These are phyloP conservation scores for Psidium friedrichsthalianum DNA, from an alignment of 345 rosid genomes.

Conservation along the genomic window DNA sequence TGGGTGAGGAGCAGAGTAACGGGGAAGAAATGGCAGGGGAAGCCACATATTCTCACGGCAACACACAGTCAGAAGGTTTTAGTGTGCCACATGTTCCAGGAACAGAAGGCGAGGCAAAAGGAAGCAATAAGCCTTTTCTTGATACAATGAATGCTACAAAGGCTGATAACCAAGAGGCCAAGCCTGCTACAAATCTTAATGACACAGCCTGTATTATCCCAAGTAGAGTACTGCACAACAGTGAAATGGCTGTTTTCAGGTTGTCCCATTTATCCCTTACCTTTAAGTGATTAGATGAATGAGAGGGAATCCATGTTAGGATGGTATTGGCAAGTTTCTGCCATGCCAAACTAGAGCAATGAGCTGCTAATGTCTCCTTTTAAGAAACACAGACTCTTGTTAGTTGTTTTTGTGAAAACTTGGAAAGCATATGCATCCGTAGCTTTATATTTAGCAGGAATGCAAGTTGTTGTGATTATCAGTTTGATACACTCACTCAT, in stretches of 20 bases:
- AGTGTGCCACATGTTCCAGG: neutral
- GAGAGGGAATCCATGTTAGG: neutral
- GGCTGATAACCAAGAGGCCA: constrained; percentile 1
- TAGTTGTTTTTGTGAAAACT: neutral
- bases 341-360: neutral
- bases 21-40: neutral
- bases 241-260: neutral
- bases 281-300: neutral
- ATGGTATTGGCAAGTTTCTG: neutral
- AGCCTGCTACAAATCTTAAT: constrained; percentile 9
- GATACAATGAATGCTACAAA: constrained; percentile 6
- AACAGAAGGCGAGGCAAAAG: constrained; percentile 13
- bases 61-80: neutral
- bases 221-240: constrained; percentile 4
- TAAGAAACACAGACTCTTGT: neutral
- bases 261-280: neutral
- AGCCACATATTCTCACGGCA: neutral
- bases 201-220: constrained; percentile 8
- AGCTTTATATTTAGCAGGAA: neutral
- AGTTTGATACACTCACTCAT: neutral
- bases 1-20: constrained; percentile 10
- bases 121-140: constrained; percentile 10
- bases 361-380: neutral
- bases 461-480: neutral
- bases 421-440: neutral